phyloP scores from a whole-genome alignment of 2,329 filamentous ascomycete genomes.

The Epichloe scottii region DNA sequence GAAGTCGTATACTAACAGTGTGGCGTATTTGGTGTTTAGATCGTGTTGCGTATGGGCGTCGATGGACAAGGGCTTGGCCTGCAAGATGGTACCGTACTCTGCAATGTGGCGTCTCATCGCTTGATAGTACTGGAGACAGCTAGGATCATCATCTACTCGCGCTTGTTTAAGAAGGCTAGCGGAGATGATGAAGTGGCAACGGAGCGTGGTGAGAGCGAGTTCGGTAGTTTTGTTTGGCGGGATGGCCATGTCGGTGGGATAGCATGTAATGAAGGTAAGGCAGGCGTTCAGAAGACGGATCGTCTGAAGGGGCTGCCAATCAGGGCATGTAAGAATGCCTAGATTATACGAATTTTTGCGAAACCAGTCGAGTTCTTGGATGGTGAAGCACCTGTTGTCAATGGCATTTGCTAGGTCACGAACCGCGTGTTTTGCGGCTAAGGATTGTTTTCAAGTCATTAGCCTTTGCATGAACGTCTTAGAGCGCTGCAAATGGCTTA shows the following conservation, averaged over 20 bases:
- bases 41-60: conserved; percentile 35
- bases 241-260: conserved; percentile 27
- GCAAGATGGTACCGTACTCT: not conserved
- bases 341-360: conserved; percentile 72
- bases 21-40: conserved; percentile 48
- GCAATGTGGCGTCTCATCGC: conserved; percentile 46
- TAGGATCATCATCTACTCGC: conserved; percentile 16
- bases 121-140: conserved; percentile 50
- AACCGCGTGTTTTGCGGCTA: conserved; percentile 18
- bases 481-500: conserved; percentile 13
- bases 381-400: conserved; percentile 40
- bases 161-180: conserved; percentile 18
- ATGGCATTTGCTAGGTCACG: conserved; percentile 24
- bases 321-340: conserved; percentile 46
- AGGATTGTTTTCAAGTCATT: conserved; percentile 3
- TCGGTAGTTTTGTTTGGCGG: not conserved
- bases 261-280: conserved; percentile 36
- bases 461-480: not conserved
- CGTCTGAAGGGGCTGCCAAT: conserved; percentile 40
- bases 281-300: conserved; percentile 44
- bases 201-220: conserved; percentile 36
- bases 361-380: conserved; percentile 70
- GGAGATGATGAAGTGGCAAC: conserved; percentile 58
- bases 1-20: conserved; percentile 64
- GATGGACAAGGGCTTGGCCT: conserved; percentile 11